Evolutionary conservation across 75 land plant species (phyloP).

Genomic region (Larix kaempferi): DNA sequence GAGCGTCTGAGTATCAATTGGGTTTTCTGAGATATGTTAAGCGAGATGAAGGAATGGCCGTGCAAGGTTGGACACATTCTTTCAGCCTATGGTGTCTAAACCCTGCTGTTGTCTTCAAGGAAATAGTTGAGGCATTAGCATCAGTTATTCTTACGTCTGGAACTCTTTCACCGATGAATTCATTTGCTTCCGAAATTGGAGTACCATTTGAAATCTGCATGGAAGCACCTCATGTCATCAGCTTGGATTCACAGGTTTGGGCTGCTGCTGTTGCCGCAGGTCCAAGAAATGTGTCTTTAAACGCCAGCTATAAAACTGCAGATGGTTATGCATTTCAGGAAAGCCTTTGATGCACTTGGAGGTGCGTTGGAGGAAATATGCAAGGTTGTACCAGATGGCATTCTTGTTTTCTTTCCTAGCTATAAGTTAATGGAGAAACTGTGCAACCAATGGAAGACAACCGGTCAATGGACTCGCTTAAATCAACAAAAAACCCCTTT

Average conservation of each 20-base stretch:
- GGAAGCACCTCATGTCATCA: no score
- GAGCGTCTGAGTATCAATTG: slow-evolving; percentile 69
- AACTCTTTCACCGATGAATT: no score
- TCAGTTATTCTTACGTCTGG: no score
- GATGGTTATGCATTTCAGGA: slow-evolving; percentile 87
- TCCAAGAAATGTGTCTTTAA: slow-evolving; percentile 62
- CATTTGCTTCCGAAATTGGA: no score
- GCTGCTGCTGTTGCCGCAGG: slow-evolving; percentile 63
- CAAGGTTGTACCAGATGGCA: slow-evolving; percentile 81
- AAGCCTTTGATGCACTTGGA: slow-evolving; percentile 67
- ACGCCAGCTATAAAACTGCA: slow-evolving; percentile 93
- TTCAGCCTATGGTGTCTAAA: slow-evolving; percentile 89
- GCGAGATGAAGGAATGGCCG: slow-evolving; percentile 52
- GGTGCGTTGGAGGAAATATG: slow-evolving; percentile 74
- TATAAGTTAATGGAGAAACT: slow-evolving; percentile 87
- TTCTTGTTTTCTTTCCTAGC: slow-evolving; percentile 90
- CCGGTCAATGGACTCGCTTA: slow-evolving; percentile 79
- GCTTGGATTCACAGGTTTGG: no score
- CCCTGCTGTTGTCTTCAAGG: slow-evolving; percentile 90
- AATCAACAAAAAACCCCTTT: no score
- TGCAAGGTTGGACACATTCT: slow-evolving; percentile 42
- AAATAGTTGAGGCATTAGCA: slow-evolving; percentile 58
- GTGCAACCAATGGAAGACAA: slow-evolving; percentile 69
- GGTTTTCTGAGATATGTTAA: slow-evolving; percentile 68
- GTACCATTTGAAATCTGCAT: no score